These are phyloP conservation scores for Fusarium brachygibbosum DNA, from an alignment of 2,329 filamentous ascomycete genomes.

Conservation along the genomic window DNA sequence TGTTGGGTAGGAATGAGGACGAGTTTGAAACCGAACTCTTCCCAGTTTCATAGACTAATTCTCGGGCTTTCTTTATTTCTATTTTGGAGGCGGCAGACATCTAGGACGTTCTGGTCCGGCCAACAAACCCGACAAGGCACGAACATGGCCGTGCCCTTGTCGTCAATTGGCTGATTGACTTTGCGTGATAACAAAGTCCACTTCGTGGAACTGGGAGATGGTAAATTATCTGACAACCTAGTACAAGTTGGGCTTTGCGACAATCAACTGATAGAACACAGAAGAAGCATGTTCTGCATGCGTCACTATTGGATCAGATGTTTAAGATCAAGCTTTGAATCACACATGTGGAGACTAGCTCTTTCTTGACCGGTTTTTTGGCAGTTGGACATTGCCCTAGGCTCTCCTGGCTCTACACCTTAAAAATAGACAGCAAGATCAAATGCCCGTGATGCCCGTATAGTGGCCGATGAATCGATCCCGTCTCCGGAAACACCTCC, in stretches of 20 bases:
- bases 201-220: conserved; percentile 17
- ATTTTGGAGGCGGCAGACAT: conserved; percentile 11
- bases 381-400: conserved; percentile 1
- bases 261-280: conserved; percentile 7
- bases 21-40: background rate
- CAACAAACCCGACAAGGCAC: conserved; percentile 37
- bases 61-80: conserved; percentile 12
- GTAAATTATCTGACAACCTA: conserved; percentile 11
- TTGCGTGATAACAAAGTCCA: conserved; percentile 31
- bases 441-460: conserved; percentile 9
- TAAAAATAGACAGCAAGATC: background rate
- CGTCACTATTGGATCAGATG: conserved; percentile 36
- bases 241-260: conserved; percentile 14
- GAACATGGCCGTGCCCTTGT: conserved; percentile 40
- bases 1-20: background rate
- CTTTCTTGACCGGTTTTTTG: conserved; percentile 4
- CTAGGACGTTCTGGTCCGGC: conserved; percentile 42
- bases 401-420: background rate
- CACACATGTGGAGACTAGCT: conserved; percentile 18
- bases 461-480: conserved; percentile 34
- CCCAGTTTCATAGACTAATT: background rate
- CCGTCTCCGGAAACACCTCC: conserved; percentile 41
- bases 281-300: conserved; percentile 22
- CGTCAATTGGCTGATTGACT: conserved; percentile 34
- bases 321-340: conserved; percentile 18